Base-by-base conservation (phyloP, 2,329 filamentous ascomycete species). In the Colletotrichum trifolii region DNA sequence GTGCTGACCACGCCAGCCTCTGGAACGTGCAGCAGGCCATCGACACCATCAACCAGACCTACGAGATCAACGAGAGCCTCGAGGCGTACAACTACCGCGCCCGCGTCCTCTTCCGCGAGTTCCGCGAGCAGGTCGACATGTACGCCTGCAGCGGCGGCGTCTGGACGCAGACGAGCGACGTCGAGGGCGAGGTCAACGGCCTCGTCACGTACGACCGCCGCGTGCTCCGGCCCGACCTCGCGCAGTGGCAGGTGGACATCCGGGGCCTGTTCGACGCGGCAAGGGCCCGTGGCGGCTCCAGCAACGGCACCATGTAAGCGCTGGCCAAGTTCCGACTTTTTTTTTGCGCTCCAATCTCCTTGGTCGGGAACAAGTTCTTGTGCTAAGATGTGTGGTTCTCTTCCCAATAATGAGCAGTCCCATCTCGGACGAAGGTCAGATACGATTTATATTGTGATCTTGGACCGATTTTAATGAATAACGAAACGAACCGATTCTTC, bases 101-200 rank as follows among this genome's bases (percentile, higher is more conserved):
- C 1, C 83, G 88, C 46, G 69, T 83, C 13, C 80, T 91, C 1
- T 83, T 90, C 33, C 80, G 81, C 2, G 89, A 91, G 70, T 80
- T 91, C 4, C 82, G 83, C 42, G 85, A 89, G 59, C 82, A 90
- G 71, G 85, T 91, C 38, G 80, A 86, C 63, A 76, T 76, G 10
- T 91, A 82, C 60, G 81, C 86, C 0, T 92, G 90, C 76, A 90
- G 85, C 39, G 90, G 86, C 0, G 90, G 85, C 10, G 84, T 92
- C 0, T 92, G 89, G 84, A 92, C 90, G 1, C 90, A 92, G 78
- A 92, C 89, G 0, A 91, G 88, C 0, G 90, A 92, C 69, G 90
- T 92, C 0, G 90, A 92, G 73, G 90, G 89, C 5, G 90, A 92
- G 73, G 87, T 92, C 8, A 93, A 92, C 69, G 90, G 90, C 0